Conservation (phyloP, 257 asterid species). For the Plantago ovata region DNA sequence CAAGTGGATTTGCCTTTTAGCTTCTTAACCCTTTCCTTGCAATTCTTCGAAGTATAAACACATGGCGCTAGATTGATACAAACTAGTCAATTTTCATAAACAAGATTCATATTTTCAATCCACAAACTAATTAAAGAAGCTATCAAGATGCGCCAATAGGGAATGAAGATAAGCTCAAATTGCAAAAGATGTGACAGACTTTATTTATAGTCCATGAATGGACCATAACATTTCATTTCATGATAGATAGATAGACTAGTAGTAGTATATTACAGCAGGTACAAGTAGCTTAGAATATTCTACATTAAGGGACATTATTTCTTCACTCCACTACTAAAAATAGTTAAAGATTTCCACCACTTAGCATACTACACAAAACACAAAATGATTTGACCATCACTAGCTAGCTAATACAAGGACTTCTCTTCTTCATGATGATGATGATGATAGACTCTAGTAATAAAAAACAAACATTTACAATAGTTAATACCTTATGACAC, state of each 20-base stretch:
- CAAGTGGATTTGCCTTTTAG: too few relatives aligned
- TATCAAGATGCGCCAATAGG: not conserved
- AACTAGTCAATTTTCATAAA: too few relatives aligned
- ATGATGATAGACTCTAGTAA: not conserved
- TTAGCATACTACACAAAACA: slow-evolving; percentile 15
- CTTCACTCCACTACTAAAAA: slow-evolving; percentile 18
- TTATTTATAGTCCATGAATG: slow-evolving; percentile 9
- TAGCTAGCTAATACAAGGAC: slow-evolving; percentile 10
- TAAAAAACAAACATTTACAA: slow-evolving; percentile 14
- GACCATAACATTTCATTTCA: slow-evolving; percentile 19
- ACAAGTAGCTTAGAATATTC: not conserved
- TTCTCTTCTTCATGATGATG: too few relatives aligned
- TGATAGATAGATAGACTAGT: not conserved
- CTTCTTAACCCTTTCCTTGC: too few relatives aligned
- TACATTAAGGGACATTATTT: slow-evolving; percentile 13
- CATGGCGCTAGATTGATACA: too few relatives aligned
- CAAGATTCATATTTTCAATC: too few relatives aligned
- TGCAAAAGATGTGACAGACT: not conserved
- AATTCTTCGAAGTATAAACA: too few relatives aligned
- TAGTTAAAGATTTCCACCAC: slow-evolving; percentile 6
- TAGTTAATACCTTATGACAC: slow-evolving; percentile 19
- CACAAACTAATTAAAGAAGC: too few relatives aligned
- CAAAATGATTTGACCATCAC: slow-evolving; percentile 9
- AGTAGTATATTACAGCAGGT: slow-evolving; percentile 5
- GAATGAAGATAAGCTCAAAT: slow-evolving; percentile 3